Conservation (phyloP, 2,329 filamentous ascomycete species). For the Lecanicillium sp. region DNA sequence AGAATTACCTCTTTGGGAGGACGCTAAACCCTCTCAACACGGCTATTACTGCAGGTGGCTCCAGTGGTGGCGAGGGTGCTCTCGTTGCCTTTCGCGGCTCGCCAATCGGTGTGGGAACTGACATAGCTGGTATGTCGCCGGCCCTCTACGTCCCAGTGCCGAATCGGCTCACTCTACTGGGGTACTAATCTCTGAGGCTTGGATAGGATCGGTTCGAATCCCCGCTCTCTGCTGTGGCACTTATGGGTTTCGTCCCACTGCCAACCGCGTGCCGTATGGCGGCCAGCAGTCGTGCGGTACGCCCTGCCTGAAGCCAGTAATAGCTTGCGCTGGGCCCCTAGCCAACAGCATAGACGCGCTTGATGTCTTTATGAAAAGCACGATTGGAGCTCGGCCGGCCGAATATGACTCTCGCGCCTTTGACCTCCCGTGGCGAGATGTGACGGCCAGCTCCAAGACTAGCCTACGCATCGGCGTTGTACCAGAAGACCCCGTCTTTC, state of each 20-base stretch:
- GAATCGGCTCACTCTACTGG: neutral
- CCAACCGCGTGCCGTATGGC: constrained; percentile 43
- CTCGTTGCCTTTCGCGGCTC: constrained; percentile 48
- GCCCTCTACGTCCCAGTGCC: no score
- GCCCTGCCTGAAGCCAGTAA: constrained; percentile 18
- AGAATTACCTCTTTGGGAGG: constrained; percentile 48
- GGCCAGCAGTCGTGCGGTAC: constrained; percentile 8
- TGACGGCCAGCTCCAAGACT: constrained; percentile 12
- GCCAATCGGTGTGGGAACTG: constrained; percentile 50
- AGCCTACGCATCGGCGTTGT: constrained; percentile 40
- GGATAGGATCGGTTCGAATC: constrained; percentile 42
- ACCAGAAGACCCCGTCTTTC: constrained; percentile 36
- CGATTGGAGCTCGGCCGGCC: constrained; percentile 34
- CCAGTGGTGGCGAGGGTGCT: constrained; percentile 54
- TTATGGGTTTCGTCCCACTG: constrained; percentile 47
- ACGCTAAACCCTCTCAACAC: constrained; percentile 52
- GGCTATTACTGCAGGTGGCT: constrained; percentile 49
- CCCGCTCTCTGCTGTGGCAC: constrained; percentile 47
- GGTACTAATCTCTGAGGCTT: neutral
- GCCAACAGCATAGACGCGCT: constrained; percentile 31
- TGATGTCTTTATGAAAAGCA: constrained; percentile 30
- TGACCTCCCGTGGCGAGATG: constrained; percentile 36
- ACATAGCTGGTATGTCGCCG: constrained; percentile 31
- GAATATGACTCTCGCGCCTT: constrained; percentile 32
- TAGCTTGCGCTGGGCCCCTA: constrained; percentile 33